Conservation (phyloP, 2,329 filamentous ascomycete genomes). For the Neonectria hederae region DNA sequence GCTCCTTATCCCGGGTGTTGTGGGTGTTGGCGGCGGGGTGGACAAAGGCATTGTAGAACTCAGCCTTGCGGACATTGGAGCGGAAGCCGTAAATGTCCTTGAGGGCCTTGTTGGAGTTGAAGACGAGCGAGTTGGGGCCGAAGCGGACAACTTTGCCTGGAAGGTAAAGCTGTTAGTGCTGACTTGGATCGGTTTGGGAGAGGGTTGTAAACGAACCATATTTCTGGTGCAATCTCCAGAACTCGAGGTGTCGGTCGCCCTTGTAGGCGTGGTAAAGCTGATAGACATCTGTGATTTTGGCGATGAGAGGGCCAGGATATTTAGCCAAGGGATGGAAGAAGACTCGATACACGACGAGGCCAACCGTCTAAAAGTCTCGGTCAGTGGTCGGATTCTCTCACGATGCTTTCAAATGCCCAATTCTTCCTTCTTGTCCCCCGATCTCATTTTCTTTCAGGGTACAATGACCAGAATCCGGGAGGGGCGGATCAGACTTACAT, state of each 20-base stretch:
- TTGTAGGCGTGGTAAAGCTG: slow-evolving; percentile 79
- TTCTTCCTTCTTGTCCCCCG: no score
- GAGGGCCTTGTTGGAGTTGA: slow-evolving; percentile 77
- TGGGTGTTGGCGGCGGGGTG: slow-evolving; percentile 78
- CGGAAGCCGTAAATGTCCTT: slow-evolving; percentile 73
- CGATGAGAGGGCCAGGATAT: slow-evolving; percentile 71
- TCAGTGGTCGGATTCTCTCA: background rate
- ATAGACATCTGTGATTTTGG: slow-evolving; percentile 70
- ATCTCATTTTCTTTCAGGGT: slow-evolving; percentile 2
- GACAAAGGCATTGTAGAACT: slow-evolving; percentile 79
- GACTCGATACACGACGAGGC: slow-evolving; percentile 63
- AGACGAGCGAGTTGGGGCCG: slow-evolving; percentile 78
- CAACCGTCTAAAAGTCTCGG: slow-evolving; percentile 45
- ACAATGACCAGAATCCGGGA: background rate
- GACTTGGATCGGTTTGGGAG: no score
- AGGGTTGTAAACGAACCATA: slow-evolving; percentile 64
- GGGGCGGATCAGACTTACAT: slow-evolving; percentile 49
- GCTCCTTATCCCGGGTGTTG: slow-evolving; percentile 73
- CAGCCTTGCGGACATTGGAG: slow-evolving; percentile 71
- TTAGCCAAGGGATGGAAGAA: slow-evolving; percentile 72
- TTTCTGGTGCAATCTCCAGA: slow-evolving; percentile 74
- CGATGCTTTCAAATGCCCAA: background rate
- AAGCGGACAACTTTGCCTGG: slow-evolving; percentile 75
- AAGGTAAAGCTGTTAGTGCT: background rate
- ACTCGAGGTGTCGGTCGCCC: slow-evolving; percentile 78